Percentiles rank a stretch among this genome's conserved stretches.
phyloP scores from a whole-genome alignment of 225 moss, liverwort and hornwort species.

The Sphagnum contortum region DNA sequence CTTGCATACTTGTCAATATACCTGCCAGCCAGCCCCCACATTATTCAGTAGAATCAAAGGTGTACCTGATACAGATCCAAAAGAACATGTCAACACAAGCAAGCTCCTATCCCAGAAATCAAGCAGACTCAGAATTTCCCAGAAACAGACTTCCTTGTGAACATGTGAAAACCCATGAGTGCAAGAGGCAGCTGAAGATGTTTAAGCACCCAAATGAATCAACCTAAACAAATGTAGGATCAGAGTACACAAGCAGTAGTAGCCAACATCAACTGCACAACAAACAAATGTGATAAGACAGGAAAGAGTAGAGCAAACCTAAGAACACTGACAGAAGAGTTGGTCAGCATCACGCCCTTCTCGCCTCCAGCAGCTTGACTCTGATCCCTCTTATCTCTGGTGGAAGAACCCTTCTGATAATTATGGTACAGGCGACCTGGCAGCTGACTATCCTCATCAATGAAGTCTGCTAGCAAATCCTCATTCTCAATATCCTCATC shows the following conservation, averaged over 20 bases:
- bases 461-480: slow-evolving; percentile 94
- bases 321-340: slow-evolving; percentile 90
- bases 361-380: slow-evolving; percentile 39
- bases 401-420: slow-evolving; percentile 30
- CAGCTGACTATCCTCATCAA: slow-evolving; percentile 98
- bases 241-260: too few relatives aligned
- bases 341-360: slow-evolving; percentile 59
- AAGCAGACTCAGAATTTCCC: too few relatives aligned
- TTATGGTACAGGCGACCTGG: slow-evolving; percentile 74
- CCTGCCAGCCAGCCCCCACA: slow-evolving; percentile 28
- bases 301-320: slow-evolving; percentile 38
- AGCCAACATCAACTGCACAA: too few relatives aligned
- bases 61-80: too few relatives aligned
- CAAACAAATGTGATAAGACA: not conserved
- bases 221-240: too few relatives aligned
- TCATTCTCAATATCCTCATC: slow-evolving; percentile 83
- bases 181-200: too few relatives aligned
- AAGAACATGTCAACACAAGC: too few relatives aligned
- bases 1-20: slow-evolving; percentile 98
- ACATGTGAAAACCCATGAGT: too few relatives aligned
- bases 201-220: too few relatives aligned
- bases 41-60: too few relatives aligned
- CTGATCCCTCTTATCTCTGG: slow-evolving; percentile 21
- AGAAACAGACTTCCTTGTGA: too few relatives aligned
- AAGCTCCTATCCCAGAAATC: too few relatives aligned